phyloP scores from a whole-genome alignment of 371 early-diverging fungal genomes.

The Mortierella sp. region DNA sequence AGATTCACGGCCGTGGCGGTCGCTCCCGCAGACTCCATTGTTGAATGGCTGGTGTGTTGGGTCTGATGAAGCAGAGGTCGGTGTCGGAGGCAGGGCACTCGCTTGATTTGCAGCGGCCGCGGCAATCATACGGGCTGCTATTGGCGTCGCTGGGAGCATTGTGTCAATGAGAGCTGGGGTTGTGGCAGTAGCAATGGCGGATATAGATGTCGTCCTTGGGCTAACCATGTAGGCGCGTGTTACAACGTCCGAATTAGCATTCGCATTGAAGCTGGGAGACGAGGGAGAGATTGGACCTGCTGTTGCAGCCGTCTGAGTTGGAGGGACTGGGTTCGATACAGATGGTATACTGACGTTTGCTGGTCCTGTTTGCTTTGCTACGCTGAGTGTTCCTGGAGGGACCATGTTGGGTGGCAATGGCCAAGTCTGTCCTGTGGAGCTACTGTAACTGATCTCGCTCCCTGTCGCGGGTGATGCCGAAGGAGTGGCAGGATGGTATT shows the following conservation, averaged over 20 bases:
- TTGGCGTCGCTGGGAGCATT: not conserved
- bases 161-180: not conserved
- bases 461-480: conserved; percentile 8
- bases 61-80: not conserved
- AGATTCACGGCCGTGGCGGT: conserved; percentile 18
- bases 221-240: not conserved
- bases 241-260: not conserved
- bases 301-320: not conserved
- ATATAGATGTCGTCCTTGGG: not conserved
- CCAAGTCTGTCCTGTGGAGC: conserved; percentile 9
- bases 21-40: not conserved
- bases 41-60: not conserved
- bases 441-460: not conserved
- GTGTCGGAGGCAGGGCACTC: not conserved
- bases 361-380: not conserved
- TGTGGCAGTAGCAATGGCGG: not conserved
- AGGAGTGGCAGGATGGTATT: not conserved
- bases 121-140: conserved; percentile 5
- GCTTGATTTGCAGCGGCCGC: not conserved
- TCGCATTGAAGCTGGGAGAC: not conserved
- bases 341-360: not conserved
- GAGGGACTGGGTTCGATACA: not conserved
- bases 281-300: not conserved
- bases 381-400: not conserved
- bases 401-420: conserved; percentile 27